Evolutionary conservation across 805 yeast species (phyloP).

Genomic region (Kodamaea sagamina): DNA sequence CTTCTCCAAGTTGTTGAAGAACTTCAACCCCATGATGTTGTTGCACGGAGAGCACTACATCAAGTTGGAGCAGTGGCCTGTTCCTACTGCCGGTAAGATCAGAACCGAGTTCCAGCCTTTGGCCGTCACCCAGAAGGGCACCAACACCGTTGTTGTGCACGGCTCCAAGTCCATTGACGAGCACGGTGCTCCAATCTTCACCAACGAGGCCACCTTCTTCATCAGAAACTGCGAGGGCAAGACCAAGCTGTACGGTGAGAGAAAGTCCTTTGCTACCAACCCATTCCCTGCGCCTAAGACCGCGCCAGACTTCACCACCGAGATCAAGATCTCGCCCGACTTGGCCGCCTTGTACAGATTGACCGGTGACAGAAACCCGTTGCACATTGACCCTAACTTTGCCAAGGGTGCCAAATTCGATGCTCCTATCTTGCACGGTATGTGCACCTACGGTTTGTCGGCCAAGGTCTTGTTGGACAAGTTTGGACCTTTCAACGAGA

Average conservation of each 20-base stretch:
- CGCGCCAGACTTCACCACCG: conserved; percentile 65
- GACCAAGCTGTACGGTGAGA: conserved; percentile 47
- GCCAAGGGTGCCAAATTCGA: conserved; percentile 87
- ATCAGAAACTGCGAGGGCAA: conserved; percentile 71
- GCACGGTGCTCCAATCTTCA: conserved; percentile 70
- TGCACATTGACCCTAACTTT: conserved; percentile 89
- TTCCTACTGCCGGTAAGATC: conserved; percentile 70
- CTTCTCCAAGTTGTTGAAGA: conserved; percentile 62
- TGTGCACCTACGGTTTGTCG: conserved; percentile 82
- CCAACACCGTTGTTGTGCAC: conserved; percentile 76
- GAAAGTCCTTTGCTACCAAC: conserved; percentile 62
- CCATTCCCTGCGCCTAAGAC: conserved; percentile 62
- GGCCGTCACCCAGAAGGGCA: conserved; percentile 79
- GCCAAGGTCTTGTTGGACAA: conserved; percentile 75
- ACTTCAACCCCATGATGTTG: conserved; percentile 85
- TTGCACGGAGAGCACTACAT: conserved; percentile 95
- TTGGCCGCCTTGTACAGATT: conserved; percentile 89
- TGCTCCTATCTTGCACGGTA: conserved; percentile 88
- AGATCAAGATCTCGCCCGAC: conserved; percentile 60
- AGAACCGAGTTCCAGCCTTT: conserved; percentile 66
- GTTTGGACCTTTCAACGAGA: conserved; percentile 78
- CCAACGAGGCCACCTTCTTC: conserved; percentile 83
- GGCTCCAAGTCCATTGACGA: conserved; percentile 71
- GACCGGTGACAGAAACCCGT: conserved; percentile 92
- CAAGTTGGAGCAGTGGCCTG: conserved; percentile 71